These are phyloP conservation scores for Sorghum bicolor DNA, from an alignment of 176 grass and related monocot genomes.

Conservation along the genomic window DNA sequence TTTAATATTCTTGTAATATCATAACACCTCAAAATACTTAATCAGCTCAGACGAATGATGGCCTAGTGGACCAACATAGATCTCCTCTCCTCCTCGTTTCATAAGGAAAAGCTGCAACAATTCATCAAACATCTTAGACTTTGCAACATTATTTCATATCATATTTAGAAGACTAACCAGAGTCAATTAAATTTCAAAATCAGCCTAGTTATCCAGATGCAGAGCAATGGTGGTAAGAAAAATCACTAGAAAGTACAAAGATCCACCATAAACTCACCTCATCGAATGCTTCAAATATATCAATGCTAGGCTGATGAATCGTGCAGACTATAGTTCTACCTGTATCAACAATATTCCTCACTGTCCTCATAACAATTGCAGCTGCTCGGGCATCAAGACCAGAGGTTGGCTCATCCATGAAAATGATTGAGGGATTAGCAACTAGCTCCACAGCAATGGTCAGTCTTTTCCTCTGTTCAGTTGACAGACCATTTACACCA, in stretches of 20 bases:
- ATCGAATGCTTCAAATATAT: constrained; percentile 98
- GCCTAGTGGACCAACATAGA: constrained; percentile 82
- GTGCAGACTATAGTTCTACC: constrained; percentile 91
- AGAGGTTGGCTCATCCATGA: constrained; percentile 89
- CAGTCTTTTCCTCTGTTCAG: constrained; percentile 82
- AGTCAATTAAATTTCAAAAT: background rate
- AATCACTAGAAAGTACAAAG: background rate
- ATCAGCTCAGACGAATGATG: constrained; percentile 68
- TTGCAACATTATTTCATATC: background rate
- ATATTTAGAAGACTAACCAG: background rate
- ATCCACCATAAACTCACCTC: constrained; percentile 40
- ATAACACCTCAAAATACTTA: constrained; percentile 75
- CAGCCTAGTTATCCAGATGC: background rate
- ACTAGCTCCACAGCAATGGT: constrained; percentile 25
- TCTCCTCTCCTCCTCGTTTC: constrained; percentile 93
- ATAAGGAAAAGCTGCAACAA: constrained; percentile 74
- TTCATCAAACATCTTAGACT: constrained; percentile 10
- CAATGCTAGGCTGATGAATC: constrained; percentile 96
- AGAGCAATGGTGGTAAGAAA: background rate
- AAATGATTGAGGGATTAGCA: constrained; percentile 88
- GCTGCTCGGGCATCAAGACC: constrained; percentile 88
- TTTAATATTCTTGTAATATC: background rate
- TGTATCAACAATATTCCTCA: constrained; percentile 84
- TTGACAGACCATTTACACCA: constrained; percentile 79
- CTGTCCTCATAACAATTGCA: constrained; percentile 87